These are phyloP conservation scores for Coemansia sp. DNA, from an alignment of 192 early-diverging fungal species.

Conservation along the genomic window DNA sequence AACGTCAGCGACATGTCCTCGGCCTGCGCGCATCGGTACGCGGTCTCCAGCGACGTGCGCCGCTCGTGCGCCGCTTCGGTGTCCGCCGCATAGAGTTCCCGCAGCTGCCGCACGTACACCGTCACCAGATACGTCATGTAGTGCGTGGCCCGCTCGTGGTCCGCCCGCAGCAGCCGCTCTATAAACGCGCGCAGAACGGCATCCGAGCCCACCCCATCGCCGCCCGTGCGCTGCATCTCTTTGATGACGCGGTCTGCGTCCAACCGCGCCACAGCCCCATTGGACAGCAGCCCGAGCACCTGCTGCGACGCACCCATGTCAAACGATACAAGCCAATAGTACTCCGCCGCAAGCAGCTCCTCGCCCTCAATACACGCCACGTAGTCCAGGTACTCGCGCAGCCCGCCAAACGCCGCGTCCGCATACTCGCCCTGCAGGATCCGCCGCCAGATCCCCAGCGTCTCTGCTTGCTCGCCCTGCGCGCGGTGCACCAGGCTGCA, in stretches of 20 bases:
- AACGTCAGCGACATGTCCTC: conserved; percentile 27
- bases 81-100: conserved; percentile 12
- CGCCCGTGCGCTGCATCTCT: conserved; percentile 10
- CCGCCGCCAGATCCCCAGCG: conserved; percentile 36
- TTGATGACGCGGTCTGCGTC: conserved; percentile 32
- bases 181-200: conserved; percentile 27
- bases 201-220: too few species aligned
- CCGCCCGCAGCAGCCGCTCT: conserved; percentile 32
- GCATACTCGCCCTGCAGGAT: conserved; percentile 19
- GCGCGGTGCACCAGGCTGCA: conserved; percentile 33
- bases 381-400: conserved; percentile 36
- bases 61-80: background rate
- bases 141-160: conserved; percentile 31
- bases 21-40: conserved; percentile 31
- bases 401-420: conserved; percentile 31
- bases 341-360: conserved; percentile 18
- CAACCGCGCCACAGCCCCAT: conserved; percentile 16
- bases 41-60: conserved; percentile 4
- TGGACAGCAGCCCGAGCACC: conserved; percentile 11
- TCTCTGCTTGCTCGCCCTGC: conserved; percentile 9
- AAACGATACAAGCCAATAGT: conserved; percentile 20
- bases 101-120: conserved; percentile 42
- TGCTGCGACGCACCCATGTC: conserved; percentile 20
- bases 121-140: conserved; percentile 43
- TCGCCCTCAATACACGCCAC: conserved; percentile 10